Evolutionary conservation across 768 basidiomycete genomes (phyloP).

Genomic region (Lactarius psammicola): DNA sequence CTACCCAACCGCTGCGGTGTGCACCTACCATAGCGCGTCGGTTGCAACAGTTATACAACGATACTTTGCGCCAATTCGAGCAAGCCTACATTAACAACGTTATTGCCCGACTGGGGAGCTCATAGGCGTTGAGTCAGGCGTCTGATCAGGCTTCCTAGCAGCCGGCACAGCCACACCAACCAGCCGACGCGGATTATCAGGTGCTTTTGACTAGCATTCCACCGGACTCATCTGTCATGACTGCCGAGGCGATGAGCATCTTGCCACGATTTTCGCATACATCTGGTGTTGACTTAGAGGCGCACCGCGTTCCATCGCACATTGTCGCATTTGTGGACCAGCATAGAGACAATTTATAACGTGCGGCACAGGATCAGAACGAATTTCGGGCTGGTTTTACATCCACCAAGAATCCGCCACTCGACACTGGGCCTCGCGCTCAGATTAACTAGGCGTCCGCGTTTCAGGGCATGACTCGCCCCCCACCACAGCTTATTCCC

Average conservation of each 20-base stretch:
- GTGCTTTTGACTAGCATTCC: conserved; percentile 11
- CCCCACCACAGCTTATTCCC: conserved; percentile 6
- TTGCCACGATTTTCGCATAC: conserved; percentile 25
- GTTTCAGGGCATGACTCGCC: conserved; percentile 3
- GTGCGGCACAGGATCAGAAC: conserved; percentile 21
- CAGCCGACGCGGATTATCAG: conserved; percentile 22
- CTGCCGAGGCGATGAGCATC: conserved; percentile 16
- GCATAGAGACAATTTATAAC: conserved; percentile 18
- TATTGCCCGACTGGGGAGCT: background rate
- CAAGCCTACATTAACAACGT: conserved; percentile 13
- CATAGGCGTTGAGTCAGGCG: background rate
- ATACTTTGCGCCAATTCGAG: conserved; percentile 14
- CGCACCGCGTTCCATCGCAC: conserved; percentile 15
- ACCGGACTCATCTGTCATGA: conserved; percentile 8
- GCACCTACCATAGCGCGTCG: conserved; percentile 10
- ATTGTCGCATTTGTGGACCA: conserved; percentile 22
- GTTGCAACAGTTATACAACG: conserved; percentile 14
- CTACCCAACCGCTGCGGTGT: conserved; percentile 10
- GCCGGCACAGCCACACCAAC: conserved; percentile 16
- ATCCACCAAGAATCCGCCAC: conserved; percentile 15
- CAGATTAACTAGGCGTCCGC: conserved; percentile 10
- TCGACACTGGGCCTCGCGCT: conserved; percentile 18
- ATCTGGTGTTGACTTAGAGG: conserved; percentile 21
- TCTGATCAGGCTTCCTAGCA: conserved; percentile 8
- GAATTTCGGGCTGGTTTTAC: conserved; percentile 21